Evolutionary conservation across 1,284 basidiomycete species (phyloP).

Genomic region (Papiliotrema terrestris): DNA sequence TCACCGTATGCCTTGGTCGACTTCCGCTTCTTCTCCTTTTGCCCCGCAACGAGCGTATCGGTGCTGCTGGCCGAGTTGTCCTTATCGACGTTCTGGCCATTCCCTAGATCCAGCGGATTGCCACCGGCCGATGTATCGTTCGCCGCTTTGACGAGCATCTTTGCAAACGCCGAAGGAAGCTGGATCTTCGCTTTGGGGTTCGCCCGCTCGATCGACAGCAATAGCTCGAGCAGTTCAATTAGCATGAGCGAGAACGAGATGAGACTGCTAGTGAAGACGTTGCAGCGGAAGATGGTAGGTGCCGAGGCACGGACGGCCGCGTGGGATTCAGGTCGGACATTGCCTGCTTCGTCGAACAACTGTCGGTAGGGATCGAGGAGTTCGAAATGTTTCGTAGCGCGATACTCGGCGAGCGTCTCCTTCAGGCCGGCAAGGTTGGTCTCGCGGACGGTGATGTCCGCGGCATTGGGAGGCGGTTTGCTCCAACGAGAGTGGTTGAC

Average conservation of each 20-base stretch:
- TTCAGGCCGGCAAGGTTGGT: conserved; percentile 47
- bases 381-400: conserved; percentile 48
- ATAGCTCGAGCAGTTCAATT: conserved; percentile 37
- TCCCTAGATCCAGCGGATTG: conserved; percentile 36
- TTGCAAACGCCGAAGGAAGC: conserved; percentile 49
- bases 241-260: conserved; percentile 39
- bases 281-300: conserved; percentile 49
- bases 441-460: conserved; percentile 45
- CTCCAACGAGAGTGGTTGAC: conserved; percentile 56
- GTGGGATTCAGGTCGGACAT: conserved; percentile 19
- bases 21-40: conserved; percentile 14
- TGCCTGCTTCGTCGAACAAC: conserved; percentile 45
- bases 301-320: conserved; percentile 19
- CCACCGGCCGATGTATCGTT: conserved; percentile 21
- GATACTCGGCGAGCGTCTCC: conserved; percentile 50
- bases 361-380: conserved; percentile 55
- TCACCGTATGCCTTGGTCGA: conserved; percentile 11
- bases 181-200: conserved; percentile 48
- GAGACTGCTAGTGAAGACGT: conserved; percentile 50
- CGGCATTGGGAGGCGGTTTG: conserved; percentile 21
- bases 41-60: conserved; percentile 15
- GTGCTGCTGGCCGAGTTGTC: conserved; percentile 11
- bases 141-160: conserved; percentile 41
- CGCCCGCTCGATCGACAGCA: conserved; percentile 41
- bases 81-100: conserved; percentile 15